Evolutionary conservation across 108 stramenopile species (phyloP).

Genomic region (Chaetoceros tenuissimus): DNA sequence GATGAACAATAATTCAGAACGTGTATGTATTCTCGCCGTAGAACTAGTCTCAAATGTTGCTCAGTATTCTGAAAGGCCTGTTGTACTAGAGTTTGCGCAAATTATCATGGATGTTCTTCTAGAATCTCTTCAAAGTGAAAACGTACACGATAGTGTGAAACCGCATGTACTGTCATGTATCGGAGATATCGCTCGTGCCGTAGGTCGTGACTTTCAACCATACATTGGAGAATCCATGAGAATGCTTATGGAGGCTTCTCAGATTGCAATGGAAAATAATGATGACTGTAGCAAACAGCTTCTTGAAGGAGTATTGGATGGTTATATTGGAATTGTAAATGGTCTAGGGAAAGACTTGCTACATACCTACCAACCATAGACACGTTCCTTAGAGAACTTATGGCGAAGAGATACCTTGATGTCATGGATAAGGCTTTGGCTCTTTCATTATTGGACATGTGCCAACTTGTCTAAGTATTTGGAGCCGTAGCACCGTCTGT

Average conservation of each 20-base stretch:
- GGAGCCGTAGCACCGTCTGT: no score
- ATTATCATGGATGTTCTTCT: conserved; percentile 86
- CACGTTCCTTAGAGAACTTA: conserved; percentile 50
- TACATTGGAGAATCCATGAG: conserved; percentile 78
- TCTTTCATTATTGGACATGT: no score
- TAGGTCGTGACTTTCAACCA: conserved; percentile 83
- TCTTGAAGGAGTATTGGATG: conserved; percentile 88
- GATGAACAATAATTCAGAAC: conserved; percentile 81
- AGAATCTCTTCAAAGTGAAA: conserved; percentile 72
- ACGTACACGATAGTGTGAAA: conserved; percentile 84
- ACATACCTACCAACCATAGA: conserved; percentile 53
- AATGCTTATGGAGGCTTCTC: conserved; percentile 88
- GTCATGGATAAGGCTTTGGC: conserved; percentile 76
- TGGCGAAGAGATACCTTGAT: conserved; percentile 53
- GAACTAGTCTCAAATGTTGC: conserved; percentile 90
- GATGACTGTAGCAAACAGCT: conserved; percentile 91
- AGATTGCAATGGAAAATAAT: conserved; percentile 65
- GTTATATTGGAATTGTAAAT: conserved; percentile 92
- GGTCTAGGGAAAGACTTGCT: conserved; percentile 72
- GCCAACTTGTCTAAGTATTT: no score
- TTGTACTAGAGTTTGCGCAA: conserved; percentile 86
- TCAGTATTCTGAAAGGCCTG: conserved; percentile 70
- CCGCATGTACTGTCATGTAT: conserved; percentile 91
- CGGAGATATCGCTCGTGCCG: conserved; percentile 92
- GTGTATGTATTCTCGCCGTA: conserved; percentile 88